phyloP scores from a whole-genome alignment of 805 yeast species.

The Debaryomyces tyrocola region DNA sequence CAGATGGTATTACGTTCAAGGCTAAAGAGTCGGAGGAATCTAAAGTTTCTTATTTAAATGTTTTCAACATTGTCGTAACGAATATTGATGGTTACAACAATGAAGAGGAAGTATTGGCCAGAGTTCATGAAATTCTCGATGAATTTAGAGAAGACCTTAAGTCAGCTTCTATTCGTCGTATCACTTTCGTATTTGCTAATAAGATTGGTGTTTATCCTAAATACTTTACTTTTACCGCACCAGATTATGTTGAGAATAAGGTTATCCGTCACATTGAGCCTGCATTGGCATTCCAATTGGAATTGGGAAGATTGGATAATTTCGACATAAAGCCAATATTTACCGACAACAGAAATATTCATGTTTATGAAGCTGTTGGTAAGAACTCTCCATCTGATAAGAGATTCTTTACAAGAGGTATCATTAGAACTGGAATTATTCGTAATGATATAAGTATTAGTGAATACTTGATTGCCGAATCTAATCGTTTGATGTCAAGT shows the following conservation, averaged over 20 bases:
- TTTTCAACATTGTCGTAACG: constrained; percentile 76
- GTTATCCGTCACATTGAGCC: constrained; percentile 98
- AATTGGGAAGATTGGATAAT: constrained; percentile 89
- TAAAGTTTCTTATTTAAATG: constrained; percentile 52
- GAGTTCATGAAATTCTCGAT: constrained; percentile 63
- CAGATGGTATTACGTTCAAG: constrained; percentile 36
- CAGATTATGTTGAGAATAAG: constrained; percentile 80
- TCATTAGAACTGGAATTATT: constrained; percentile 92
- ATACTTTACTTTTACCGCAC: constrained; percentile 93
- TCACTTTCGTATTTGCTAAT: constrained; percentile 86
- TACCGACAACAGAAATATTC: constrained; percentile 96
- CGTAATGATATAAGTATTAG: constrained; percentile 90
- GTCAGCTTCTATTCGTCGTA: constrained; percentile 80
- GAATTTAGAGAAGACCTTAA: constrained; percentile 70
- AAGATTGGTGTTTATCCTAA: constrained; percentile 87
- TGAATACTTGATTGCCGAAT: constrained; percentile 93
- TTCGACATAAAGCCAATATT: constrained; percentile 92
- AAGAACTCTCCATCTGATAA: constrained; percentile 91
- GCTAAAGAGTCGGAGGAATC: constrained; percentile 11
- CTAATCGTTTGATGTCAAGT: constrained; percentile 93
- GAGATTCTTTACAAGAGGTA: constrained; percentile 96
- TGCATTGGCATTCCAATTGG: constrained; percentile 95
- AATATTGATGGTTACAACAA: constrained; percentile 70
- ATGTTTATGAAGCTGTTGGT: constrained; percentile 95
- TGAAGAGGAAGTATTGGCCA: constrained; percentile 66